Evolutionary conservation across 352 stramenopile genomes (phyloP).

Genomic region (Pythium sukuiense): DNA sequence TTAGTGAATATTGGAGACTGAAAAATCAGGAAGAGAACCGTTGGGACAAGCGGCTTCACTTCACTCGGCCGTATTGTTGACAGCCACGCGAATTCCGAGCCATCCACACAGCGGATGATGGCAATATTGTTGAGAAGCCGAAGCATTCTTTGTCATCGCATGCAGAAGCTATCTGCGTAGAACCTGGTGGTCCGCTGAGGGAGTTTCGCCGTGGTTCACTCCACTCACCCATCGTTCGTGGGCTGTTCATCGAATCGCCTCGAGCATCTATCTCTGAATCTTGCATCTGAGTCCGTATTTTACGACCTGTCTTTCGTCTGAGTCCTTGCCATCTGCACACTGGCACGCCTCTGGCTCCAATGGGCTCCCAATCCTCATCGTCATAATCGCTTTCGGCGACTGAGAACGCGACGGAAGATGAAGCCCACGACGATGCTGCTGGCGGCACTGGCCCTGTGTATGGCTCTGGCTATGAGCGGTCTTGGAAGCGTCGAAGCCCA

Average conservation of each 20-base stretch:
- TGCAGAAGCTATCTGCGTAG: not conserved
- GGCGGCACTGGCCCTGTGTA: slow-evolving; percentile 17
- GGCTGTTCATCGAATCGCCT: not conserved
- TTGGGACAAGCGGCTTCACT: not conserved
- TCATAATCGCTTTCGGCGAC: not conserved
- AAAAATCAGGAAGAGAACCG: not conserved
- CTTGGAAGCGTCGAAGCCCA: slow-evolving; percentile 23
- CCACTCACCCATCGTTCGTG: not conserved
- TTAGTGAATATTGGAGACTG: not conserved
- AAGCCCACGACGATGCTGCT: slow-evolving; percentile 6
- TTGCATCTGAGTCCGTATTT: slow-evolving; percentile 3
- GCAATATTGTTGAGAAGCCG: not conserved
- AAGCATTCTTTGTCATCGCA: not conserved
- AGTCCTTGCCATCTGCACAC: slow-evolving; percentile 1
- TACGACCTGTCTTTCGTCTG: not conserved
- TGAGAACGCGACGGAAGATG: slow-evolving; percentile 1
- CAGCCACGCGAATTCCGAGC: not conserved
- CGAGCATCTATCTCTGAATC: not conserved
- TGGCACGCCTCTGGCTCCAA: slow-evolving; percentile 3
- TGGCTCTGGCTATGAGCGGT: slow-evolving; percentile 27
- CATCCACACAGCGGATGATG: slow-evolving; percentile 1
- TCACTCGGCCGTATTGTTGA: slow-evolving; percentile 6
- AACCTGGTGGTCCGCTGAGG: not conserved
- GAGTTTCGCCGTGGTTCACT: not conserved
- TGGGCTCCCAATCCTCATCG: not conserved